Evolutionary conservation across 768 basidiomycete species (phyloP).

Genomic region (Holtermannia corniformis): DNA sequence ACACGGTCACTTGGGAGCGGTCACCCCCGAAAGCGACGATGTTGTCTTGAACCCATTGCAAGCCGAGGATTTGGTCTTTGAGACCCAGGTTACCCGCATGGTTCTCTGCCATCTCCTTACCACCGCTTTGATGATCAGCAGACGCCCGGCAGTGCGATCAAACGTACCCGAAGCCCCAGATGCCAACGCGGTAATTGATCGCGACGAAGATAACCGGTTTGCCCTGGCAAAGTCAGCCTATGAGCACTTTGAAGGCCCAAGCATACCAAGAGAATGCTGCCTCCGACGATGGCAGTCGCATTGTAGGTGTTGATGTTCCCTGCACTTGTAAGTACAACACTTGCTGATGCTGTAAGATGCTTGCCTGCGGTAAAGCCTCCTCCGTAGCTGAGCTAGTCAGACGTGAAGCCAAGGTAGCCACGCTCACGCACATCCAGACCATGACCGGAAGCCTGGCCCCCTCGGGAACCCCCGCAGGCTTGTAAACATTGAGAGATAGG

Average conservation of each 20-base stretch:
- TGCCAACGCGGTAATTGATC: slow-evolving; percentile 50
- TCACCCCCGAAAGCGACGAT: slow-evolving; percentile 59
- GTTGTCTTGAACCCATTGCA: slow-evolving; percentile 58
- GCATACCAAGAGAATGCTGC: slow-evolving; percentile 13
- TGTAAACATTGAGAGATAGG: slow-evolving; percentile 47
- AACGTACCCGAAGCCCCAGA: slow-evolving; percentile 45
- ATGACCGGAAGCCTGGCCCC: slow-evolving; percentile 43
- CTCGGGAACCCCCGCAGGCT: slow-evolving; percentile 39
- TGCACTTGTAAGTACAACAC: no score
- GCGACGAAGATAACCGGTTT: slow-evolving; percentile 49
- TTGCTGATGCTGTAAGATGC: no score
- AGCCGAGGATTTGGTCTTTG: slow-evolving; percentile 52
- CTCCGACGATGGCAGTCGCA: slow-evolving; percentile 24
- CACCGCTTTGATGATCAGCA: slow-evolving; percentile 13
- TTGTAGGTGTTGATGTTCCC: slow-evolving; percentile 39
- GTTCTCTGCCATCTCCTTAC: slow-evolving; percentile 24
- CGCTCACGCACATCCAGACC: slow-evolving; percentile 42
- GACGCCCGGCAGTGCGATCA: background rate
- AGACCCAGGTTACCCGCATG: slow-evolving; percentile 49
- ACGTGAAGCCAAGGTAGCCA: background rate
- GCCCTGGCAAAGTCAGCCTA: no score
- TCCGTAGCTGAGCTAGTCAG: slow-evolving; percentile 40
- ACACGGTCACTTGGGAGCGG: slow-evolving; percentile 46
- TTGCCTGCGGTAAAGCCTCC: slow-evolving; percentile 42
- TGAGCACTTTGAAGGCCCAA: background rate